Evolutionary conservation across 495 filamentous ascomycete species (phyloP), one percentile per base, ranked within the genome.

Genomic region (Mytilinidion resinicola): DNA sequence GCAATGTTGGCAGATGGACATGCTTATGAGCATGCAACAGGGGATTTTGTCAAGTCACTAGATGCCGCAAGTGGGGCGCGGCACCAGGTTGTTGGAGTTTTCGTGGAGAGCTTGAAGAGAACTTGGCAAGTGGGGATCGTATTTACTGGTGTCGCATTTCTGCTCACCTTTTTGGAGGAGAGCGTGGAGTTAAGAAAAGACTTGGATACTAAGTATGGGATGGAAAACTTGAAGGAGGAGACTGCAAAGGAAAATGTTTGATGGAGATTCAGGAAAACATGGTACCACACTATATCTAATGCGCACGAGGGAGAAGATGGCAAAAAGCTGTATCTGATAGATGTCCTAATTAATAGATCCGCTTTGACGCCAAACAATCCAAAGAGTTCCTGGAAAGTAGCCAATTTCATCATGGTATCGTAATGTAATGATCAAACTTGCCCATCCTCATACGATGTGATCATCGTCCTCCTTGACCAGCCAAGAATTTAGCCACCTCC

Each of bases 191-290:
- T 75, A 21, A 50, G 67, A 19, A 72, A 41, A 1, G 55, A 63
- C 12, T 48, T 73, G 25, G 64, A 73, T 33, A 74, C 69, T 0
- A 66, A 77, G 43, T 75, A 54, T 67, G 73, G 71, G 1, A 19
- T 67, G 56, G 36, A 36, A 44, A 51, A 56, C 25, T 21, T 30
- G 48, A 25, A 33, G 48, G 25, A 34, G 48, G n/a, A 15, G 6
- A n/a, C n/a, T n/a, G 48, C 9, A 19, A 15, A 25, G 25, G 48
- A 25, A 19, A 34, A 51, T 30, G 25, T 6, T 30, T 30, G 25
- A 30, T 30, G 6, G 25, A 30, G 25, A 30, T 30, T 30, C 25
- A 30, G 6, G 6, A 6, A 30, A 30, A 30, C 3, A 30, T 6
- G 25, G 25, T 2, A 30, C n/a, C n/a, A n/a, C n/a, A n/a, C n/a